Conservation (phyloP, 2,329 filamentous ascomycete genomes). For the Cladosporium sp. region DNA sequence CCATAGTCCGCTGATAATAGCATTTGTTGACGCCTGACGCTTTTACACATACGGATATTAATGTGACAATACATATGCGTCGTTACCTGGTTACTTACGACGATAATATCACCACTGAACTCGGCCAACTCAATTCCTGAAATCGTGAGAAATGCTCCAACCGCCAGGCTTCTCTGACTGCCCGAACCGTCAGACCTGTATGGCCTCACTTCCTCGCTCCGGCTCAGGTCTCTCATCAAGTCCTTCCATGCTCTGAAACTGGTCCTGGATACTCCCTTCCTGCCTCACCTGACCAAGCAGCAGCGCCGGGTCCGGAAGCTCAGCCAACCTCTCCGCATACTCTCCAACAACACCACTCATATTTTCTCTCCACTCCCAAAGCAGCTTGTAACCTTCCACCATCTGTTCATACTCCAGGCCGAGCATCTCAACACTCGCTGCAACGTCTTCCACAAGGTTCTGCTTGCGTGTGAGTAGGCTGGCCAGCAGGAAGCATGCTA, state of each 20-base stretch:
- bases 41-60: too few species aligned
- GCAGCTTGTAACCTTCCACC: background rate
- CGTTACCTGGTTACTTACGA: too few species aligned
- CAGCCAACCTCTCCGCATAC: background rate
- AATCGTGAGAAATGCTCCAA: too few species aligned
- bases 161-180: too few species aligned
- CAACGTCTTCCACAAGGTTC: constrained; percentile 10
- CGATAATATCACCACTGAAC: too few species aligned
- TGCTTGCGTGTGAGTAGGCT: constrained; percentile 11
- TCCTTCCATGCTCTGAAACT: background rate
- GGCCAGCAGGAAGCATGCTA: constrained; percentile 12
- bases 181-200: background rate
- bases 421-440: background rate
- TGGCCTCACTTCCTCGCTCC: background rate
- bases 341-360: background rate
- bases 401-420: background rate
- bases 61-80: too few species aligned
- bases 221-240: constrained; percentile 4
- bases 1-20: too few species aligned
- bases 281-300: background rate
- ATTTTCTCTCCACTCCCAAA: constrained; percentile 4
- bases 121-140: too few species aligned
- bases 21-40: too few species aligned
- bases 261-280: background rate
- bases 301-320: background rate